Base-by-base conservation (phyloP, 768 basidiomycete genomes). In the Serendipita vermifera region DNA sequence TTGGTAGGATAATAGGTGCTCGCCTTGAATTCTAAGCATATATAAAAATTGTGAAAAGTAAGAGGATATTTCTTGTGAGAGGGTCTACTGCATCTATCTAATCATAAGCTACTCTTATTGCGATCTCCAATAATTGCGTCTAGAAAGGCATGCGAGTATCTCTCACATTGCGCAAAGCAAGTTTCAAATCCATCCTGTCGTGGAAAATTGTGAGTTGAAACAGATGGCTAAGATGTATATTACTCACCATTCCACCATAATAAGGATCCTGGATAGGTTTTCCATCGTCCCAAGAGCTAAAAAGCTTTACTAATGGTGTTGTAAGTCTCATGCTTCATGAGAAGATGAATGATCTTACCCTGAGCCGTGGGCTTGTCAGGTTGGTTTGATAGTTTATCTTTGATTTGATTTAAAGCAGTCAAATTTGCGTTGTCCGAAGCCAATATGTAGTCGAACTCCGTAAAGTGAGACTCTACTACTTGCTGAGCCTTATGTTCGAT, bases 191-290 rank as follows among this genome's bases (percentile, higher is more conserved):
- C 86, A 58, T 70, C 70, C 82, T 84, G 62, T 1, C 51, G 20
- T 40, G 41, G n/a, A 20, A 58, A 24, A 40, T 15, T 26, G 48
- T 38, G 3, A 33, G 58, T 15, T 35, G 27, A 22, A 38, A 58
- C 43, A 5, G 32, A 24, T 33, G 38, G n/a, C 27, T 33, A 14
- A 17, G 17, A 4, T 15, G 38, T 35, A 22, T 20, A 36, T 54
- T 17, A 68, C 78, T 64, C 65, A 83, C 81, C 29, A 73, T 70
- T 32, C 79, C 78, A 11, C 82, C 85, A 59, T 87, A 91, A 67
- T 91, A 94, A 3, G 92, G 92, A 66, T 94, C 92, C 9, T 75
- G 73, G 59, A 96, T 90, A 15, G 81, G 74, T 63, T 76, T 76
- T 43, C 73, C 71, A 64, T 86, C 85, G 3, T 81, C 68, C 65